Evolutionary conservation across 1,139 yeast genomes (phyloP).

Genomic region (Pichia sp.): DNA sequence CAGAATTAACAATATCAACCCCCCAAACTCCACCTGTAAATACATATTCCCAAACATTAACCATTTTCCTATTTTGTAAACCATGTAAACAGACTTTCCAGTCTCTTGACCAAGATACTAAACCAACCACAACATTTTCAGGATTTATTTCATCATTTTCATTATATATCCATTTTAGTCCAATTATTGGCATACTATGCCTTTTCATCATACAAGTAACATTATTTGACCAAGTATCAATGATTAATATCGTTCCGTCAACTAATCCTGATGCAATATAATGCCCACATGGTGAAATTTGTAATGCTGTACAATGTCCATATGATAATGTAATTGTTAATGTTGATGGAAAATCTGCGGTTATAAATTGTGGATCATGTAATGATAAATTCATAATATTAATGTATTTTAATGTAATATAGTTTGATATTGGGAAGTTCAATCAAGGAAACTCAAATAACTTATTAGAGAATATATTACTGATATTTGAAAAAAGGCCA

Average conservation of each 20-base stretch:
- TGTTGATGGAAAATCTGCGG: slow-evolving; percentile 88
- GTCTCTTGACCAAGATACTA: slow-evolving; percentile 75
- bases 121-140: slow-evolving; percentile 10
- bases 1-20: slow-evolving; percentile 46
- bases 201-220: slow-evolving; percentile 49
- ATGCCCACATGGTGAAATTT: slow-evolving; percentile 74
- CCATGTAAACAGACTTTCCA: slow-evolving; percentile 87
- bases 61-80: slow-evolving; percentile 39
- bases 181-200: slow-evolving; percentile 71
- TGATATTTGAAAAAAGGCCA: too few relatives aligned
- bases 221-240: slow-evolving; percentile 67
- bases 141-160: slow-evolving; percentile 33
- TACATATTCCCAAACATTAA: slow-evolving; percentile 34
- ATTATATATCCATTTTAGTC: slow-evolving; percentile 69
- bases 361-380: slow-evolving; percentile 86
- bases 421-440: background rate
- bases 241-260: slow-evolving; percentile 73
- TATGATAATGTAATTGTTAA: slow-evolving; percentile 58
- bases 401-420: background rate
- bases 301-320: slow-evolving; percentile 72
- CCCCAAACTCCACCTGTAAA: slow-evolving; percentile 73
- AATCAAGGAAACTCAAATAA: too few relatives aligned
- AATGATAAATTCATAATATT: slow-evolving; percentile 67
- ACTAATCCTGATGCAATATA: slow-evolving; percentile 81
- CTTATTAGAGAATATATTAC: too few relatives aligned